phyloP scores from a whole-genome alignment of 768 basidiomycete species.

The Lactifluus pinguis region DNA sequence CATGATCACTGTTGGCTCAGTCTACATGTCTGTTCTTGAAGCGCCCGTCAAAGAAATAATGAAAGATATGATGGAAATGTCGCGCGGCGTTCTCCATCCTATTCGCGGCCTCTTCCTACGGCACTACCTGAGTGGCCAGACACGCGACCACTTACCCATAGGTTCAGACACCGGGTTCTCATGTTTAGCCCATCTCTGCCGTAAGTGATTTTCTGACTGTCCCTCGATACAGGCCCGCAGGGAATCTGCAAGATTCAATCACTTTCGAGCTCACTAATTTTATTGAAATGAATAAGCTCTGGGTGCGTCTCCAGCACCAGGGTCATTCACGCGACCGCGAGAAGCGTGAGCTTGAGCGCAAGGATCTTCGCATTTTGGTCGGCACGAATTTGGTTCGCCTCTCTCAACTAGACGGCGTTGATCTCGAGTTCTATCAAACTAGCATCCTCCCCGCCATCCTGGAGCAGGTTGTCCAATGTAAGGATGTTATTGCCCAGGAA shows the following conservation, averaged over 20 bases:
- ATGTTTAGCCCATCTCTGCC: conserved; percentile 19
- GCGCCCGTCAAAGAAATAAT: conserved; percentile 98
- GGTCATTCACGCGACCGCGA: conserved; percentile 96
- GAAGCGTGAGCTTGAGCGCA: conserved; percentile 93
- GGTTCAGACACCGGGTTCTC: conserved; percentile 70
- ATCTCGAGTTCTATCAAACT: conserved; percentile 81
- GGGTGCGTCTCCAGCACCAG: conserved; percentile 97
- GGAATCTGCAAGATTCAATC: conserved; percentile 92
- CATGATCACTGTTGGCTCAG: conserved; percentile 99
- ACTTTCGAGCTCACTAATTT: conserved; percentile 96
- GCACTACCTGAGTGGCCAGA: conserved; percentile 96
- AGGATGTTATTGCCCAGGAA: conserved; percentile 97
- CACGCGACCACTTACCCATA: conserved; percentile 90
- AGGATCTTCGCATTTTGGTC: conserved; percentile 90
- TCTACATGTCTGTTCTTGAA: conserved; percentile 97
- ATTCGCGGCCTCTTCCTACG: conserved; percentile 91
- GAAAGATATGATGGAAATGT: conserved; percentile 99
- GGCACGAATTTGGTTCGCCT: conserved; percentile 96
- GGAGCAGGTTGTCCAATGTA: conserved; percentile 97
- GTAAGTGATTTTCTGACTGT: not conserved
- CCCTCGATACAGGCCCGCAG: conserved; percentile 51
- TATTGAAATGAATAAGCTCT: conserved; percentile 99
- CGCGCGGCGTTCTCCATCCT: conserved; percentile 93
- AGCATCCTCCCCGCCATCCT: conserved; percentile 86
- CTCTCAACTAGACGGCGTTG: conserved; percentile 93